Evolutionary conservation across 495 filamentous ascomycete genomes (phyloP), one percentile per base, ranked within the genome.

Genomic region (Neurospora sp.): DNA sequence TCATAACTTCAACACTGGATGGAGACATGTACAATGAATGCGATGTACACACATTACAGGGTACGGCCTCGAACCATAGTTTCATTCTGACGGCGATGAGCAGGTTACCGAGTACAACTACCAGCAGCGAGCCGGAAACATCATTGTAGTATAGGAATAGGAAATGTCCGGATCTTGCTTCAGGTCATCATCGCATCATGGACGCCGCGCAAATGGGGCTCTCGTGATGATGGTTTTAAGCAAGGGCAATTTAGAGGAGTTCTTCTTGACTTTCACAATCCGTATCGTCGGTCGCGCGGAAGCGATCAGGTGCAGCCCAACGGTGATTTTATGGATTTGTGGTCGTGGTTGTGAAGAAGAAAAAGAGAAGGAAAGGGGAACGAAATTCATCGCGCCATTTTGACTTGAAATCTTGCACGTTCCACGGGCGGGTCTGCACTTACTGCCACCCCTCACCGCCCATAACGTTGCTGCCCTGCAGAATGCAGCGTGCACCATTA

Each of bases 201-300:
- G 93, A 82, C 86, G 90, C 90, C 79, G 76, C 80, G 72, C 93
- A 81, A 86, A 80, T 77, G 87, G 85, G 90, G 90, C 93, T 92
- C 95, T 98, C 95, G 92, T 93, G 91, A 93, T 90, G 89, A 98
- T 94, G 95, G 95, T 98, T 98, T 98, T 98, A 93, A 87, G 73
- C 93, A 90, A 92, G 89, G 91, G 89, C 85, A 72, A 75, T 75
- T 85, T 84, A 69, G 74, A 72, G 73, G 73, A 83, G 84, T 85
- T 74, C 73, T 81, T 85, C 84, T 84, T 78, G 83, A 86, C 95
- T 65, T 61, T 87, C 89, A 93, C 90, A 88, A 92, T 92, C 90
- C 91, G 91, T 94, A 86, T 92, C 89, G 90, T 70, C 86, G 91
- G 91, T 85, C 85, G 89, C 91, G 89, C 92, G 82, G 86, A 77